phyloP scores from a whole-genome alignment of 164 flowering plant species.

The Magnolia kwangsiensis region DNA sequence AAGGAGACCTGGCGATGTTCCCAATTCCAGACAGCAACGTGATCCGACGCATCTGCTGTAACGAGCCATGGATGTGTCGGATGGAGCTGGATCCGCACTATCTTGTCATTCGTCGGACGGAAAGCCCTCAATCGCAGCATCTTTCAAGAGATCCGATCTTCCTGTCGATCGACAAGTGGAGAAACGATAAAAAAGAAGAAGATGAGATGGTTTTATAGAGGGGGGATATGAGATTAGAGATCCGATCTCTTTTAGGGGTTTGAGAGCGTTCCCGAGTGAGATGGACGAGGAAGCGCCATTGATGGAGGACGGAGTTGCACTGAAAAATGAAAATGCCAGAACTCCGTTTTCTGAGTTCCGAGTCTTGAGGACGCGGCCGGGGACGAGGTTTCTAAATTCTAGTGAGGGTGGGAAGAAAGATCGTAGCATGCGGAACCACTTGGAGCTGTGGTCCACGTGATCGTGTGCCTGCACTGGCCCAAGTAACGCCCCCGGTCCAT shows the following conservation, averaged over 20 bases:
- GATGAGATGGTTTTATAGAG: neutral
- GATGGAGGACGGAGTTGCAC: neutral
- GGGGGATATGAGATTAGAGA: neutral
- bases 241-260: neutral
- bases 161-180: neutral
- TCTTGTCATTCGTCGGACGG: slow-evolving; percentile 78
- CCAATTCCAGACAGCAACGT: slow-evolving; percentile 98
- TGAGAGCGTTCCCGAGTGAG: neutral
- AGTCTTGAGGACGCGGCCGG: too few species aligned
- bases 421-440: too few species aligned
- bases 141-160: slow-evolving; percentile 4
- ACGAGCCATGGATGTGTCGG: slow-evolving; percentile 99
- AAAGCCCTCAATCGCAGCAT: slow-evolving; percentile 85
- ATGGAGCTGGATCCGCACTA: slow-evolving; percentile 84
- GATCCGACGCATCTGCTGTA: slow-evolving; percentile 94
- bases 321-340: neutral
- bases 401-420: too few species aligned
- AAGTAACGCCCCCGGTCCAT: too few species aligned
- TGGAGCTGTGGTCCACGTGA: too few species aligned
- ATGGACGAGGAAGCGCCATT: neutral
- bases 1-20: slow-evolving; percentile 82
- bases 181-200: too few species aligned
- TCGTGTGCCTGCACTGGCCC: too few species aligned
- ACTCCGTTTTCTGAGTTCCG: too few species aligned
- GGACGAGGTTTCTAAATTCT: too few species aligned